Evolutionary conservation across 2,329 filamentous ascomycete species (phyloP).

Genomic region (Pseudophaeomoniella oleicola): DNA sequence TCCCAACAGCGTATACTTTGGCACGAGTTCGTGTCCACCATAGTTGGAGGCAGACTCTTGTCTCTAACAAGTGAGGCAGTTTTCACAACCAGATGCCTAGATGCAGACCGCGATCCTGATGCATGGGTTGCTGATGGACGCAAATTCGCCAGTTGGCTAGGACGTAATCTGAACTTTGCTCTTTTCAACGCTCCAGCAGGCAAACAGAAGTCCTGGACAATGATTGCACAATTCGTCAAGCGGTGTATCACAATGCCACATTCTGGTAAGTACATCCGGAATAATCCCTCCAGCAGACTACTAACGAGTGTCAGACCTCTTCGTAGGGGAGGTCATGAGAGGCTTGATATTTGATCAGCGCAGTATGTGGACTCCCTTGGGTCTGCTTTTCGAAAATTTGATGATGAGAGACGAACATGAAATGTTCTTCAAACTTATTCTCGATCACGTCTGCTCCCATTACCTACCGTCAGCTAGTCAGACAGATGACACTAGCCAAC

Average conservation of each 20-base stretch:
- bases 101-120: constrained; percentile 5
- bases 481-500: no score
- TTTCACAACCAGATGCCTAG: constrained; percentile 15
- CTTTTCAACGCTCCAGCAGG: constrained; percentile 24
- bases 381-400: constrained; percentile 25
- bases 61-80: constrained; percentile 17
- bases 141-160: constrained; percentile 58
- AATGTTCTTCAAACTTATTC: constrained; percentile 26
- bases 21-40: constrained; percentile 46
- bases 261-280: constrained; percentile 36
- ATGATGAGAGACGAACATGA: constrained; percentile 35
- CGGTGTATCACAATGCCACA: constrained; percentile 60
- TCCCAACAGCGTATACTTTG: constrained; percentile 39
- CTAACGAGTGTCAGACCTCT: constrained; percentile 24
- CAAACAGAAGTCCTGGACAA: constrained; percentile 17
- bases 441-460: constrained; percentile 27
- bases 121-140: constrained; percentile 52
- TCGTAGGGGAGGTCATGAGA: constrained; percentile 24
- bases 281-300: no score
- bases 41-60: constrained; percentile 46
- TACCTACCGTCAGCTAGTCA: constrained; percentile 16
- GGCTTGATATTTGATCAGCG: constrained; percentile 19
- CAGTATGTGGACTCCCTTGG: constrained; percentile 16
- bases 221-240: constrained; percentile 31
- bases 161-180: constrained; percentile 41